A percentile compares a stretch with the other conserved stretches of the same genome.
Evolutionary conservation across 331 rosid genomes (phyloP).

Genomic region (Cydonia oblonga): DNA sequence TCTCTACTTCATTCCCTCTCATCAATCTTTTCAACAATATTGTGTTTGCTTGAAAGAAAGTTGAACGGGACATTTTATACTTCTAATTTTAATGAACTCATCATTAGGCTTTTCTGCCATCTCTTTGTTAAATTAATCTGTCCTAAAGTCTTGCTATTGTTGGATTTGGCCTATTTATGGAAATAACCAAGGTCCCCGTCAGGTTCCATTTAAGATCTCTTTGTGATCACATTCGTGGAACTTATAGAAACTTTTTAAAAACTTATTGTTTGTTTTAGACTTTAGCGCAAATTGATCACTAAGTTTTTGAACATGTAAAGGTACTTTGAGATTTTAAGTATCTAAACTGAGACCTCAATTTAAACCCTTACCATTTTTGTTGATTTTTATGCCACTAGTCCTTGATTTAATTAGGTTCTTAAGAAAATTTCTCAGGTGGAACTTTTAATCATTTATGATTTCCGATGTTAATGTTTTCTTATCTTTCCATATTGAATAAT

Average conservation of each 20-base stretch:
- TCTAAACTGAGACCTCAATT: not conserved
- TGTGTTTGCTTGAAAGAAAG: not conserved
- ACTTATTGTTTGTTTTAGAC: not conserved
- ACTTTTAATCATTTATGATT: not conserved
- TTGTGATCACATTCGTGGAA: not conserved
- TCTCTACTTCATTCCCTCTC: not conserved
- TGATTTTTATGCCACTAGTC: not conserved
- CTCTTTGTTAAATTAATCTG: not conserved
- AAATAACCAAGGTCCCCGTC: not conserved
- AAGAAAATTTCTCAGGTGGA: not conserved
- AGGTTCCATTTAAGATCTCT: not conserved
- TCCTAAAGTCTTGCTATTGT: not conserved
- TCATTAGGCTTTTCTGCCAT: not conserved
- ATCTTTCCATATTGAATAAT: conserved; percentile 2
- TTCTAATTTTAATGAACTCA: not conserved
- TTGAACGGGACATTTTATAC: not conserved
- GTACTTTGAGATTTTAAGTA: not conserved
- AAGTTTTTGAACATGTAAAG: not conserved
- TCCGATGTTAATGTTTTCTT: conserved; percentile 8
- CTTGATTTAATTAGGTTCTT: conserved; percentile 1
- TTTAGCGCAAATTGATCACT: not conserved
- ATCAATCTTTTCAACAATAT: not conserved
- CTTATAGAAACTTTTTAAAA: not conserved
- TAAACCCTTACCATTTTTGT: not conserved
- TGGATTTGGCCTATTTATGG: not conserved